A percentile compares a stretch with the other conserved stretches of the same genome.
phyloP scores from a whole-genome alignment of 257 asterid genomes.

The Penstemon davidsonii region DNA sequence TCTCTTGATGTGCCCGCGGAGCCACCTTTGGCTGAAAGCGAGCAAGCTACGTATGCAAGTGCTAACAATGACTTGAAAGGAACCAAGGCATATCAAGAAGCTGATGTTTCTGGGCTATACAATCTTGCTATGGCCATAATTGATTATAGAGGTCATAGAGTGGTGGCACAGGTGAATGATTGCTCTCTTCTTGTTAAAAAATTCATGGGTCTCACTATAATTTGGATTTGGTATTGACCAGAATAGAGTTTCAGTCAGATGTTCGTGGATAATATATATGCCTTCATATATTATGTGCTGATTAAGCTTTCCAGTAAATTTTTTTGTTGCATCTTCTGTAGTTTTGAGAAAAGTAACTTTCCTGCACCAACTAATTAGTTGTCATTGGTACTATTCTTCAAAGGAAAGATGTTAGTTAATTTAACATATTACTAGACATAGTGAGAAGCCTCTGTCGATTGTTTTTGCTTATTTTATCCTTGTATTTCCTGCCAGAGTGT shows the following conservation, averaged over 20 bases:
- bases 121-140: slow-evolving; percentile 96
- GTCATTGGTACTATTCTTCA: not conserved
- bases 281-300: not conserved
- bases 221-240: slow-evolving; percentile 9
- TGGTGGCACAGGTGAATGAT: slow-evolving; percentile 84
- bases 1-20: slow-evolving; percentile 59
- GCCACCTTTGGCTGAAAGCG: slow-evolving; percentile 83
- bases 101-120: slow-evolving; percentile 85
- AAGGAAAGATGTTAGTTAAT: slow-evolving; percentile 6
- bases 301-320: not conserved
- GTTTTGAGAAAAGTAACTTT: not conserved
- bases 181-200: not conserved
- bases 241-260: slow-evolving; percentile 16
- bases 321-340: slow-evolving; percentile 15
- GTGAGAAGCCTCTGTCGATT: not conserved
- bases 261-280: not conserved
- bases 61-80: slow-evolving; percentile 97
- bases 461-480: slow-evolving; percentile 9
- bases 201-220: slow-evolving; percentile 10
- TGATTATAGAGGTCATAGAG: slow-evolving; percentile 97
- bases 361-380: slow-evolving; percentile 2
- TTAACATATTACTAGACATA: slow-evolving; percentile 1
- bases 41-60: slow-evolving; percentile 97
- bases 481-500: slow-evolving; percentile 63
- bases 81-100: slow-evolving; percentile 97